A percentile compares a stretch with the other conserved stretches of the same genome.
These are phyloP conservation scores for Solanum paucissectum DNA, from an alignment of 257 asterid species.

Conservation along the genomic window DNA sequence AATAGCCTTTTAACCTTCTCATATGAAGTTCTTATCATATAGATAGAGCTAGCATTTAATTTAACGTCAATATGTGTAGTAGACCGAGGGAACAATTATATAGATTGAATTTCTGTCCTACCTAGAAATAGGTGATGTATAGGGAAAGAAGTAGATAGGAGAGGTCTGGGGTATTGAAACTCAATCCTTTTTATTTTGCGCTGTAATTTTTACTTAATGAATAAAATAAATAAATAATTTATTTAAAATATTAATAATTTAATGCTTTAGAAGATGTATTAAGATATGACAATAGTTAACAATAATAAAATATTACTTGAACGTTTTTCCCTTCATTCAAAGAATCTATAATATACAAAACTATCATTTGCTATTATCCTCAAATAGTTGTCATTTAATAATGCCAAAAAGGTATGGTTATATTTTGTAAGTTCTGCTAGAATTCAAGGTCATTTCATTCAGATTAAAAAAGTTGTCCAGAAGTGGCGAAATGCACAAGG, in stretches of 20 bases:
- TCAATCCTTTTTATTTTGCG: not conserved
- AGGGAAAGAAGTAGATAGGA: not conserved
- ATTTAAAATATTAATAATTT: too few relatives aligned
- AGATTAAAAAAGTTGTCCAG: too few relatives aligned
- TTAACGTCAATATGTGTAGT: not conserved
- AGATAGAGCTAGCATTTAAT: not conserved
- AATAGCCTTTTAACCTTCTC: not conserved
- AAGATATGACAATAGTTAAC: too few relatives aligned
- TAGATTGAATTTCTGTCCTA: not conserved
- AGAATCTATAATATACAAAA: not conserved
- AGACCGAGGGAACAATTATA: not conserved
- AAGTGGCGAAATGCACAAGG: too few relatives aligned
- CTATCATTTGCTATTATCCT: not conserved
- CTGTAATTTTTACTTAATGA: not conserved
- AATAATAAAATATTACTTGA: too few relatives aligned
- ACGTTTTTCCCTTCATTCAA: not conserved
- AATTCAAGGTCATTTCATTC: too few relatives aligned
- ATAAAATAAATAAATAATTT: too few relatives aligned
- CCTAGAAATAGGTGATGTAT: not conserved
- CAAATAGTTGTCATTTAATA: not conserved
- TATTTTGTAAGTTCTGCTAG: too few relatives aligned
- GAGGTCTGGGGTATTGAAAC: not conserved
- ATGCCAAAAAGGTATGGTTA: too few relatives aligned
- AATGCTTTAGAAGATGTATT: not conserved
- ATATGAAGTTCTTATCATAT: too few relatives aligned